These are phyloP conservation scores for Taphrina flavorubra DNA, from an alignment of 1,139 yeast species.

Conservation along the genomic window DNA sequence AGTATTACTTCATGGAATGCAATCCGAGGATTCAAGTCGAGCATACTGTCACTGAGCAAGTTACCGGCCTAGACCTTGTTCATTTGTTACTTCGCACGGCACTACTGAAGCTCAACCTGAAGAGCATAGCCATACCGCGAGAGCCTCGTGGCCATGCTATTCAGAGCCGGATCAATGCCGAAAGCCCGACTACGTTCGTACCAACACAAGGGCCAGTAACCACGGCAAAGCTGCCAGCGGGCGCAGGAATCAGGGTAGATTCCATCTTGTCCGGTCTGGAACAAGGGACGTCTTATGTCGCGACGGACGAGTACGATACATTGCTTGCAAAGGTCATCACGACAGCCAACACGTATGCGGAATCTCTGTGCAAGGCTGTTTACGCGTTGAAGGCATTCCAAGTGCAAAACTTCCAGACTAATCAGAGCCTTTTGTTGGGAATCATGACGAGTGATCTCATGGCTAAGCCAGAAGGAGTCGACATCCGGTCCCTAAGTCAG, in stretches of 20 bases:
- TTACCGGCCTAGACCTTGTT: conserved; percentile 89
- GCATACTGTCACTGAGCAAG: conserved; percentile 95
- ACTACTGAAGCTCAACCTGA: conserved; percentile 58
- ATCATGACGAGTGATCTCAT: conserved; percentile 19
- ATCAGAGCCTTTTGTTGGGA: conserved; percentile 27
- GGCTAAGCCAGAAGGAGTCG: conserved; percentile 18
- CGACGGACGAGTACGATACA: conserved; percentile 96
- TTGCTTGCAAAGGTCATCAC: conserved; percentile 75
- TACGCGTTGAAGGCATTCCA: conserved; percentile 19
- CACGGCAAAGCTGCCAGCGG: conserved; percentile 97
- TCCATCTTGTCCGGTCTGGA: conserved; percentile 99
- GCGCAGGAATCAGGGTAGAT: conserved; percentile 97
- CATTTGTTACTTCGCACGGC: conserved; percentile 79
- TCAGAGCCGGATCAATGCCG: conserved; percentile 99
- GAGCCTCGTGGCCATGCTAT: conserved; percentile 92
- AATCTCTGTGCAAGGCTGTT: conserved; percentile 17
- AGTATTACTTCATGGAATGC: conserved; percentile 92
- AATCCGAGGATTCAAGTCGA: conserved; percentile 97
- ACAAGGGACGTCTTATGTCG: conserved; percentile 93
- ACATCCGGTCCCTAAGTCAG: conserved; percentile 27
- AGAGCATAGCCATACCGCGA: conserved; percentile 84
- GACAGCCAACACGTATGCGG: conserved; percentile 15
- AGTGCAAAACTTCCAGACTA: conserved; percentile 17
- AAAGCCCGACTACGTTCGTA: conserved; percentile 95
- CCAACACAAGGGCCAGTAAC: conserved; percentile 99